Base-by-base conservation (phyloP, 495 filamentous ascomycete species). In the Podospora tetraspora region DNA sequence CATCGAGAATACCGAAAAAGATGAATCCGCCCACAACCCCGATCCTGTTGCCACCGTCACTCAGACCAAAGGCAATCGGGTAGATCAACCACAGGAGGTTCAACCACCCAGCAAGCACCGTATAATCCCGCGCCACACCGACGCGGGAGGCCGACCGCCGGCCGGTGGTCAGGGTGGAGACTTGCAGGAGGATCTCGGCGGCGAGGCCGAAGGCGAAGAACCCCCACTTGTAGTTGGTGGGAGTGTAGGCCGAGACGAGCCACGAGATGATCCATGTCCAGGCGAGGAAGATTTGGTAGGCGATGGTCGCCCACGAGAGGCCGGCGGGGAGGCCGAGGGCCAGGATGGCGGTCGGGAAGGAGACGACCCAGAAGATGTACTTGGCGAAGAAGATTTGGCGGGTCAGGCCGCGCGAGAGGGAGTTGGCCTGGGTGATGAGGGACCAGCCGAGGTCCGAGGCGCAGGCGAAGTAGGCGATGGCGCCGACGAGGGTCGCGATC, bases 311-410 rank as follows among this genome's bases (percentile, higher is more conserved):
- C 82, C 82, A 84, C 4, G 79, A 73, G 23, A 82, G 70, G 56
- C 80, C 79, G 60, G 78, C 79, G 32, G 82, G 71, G 29, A 84
- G 71, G 67, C 82, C 81, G 23, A 83, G 78, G 22, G 82, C 77
- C 29, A 82, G 67, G 52, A 77, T 66, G 67, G 78, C 59, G 61
- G 74, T 65, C 11, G 81, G 81, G 76, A 82, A 84, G 64, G 74
- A 72, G 32, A 84, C 79, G 16, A 79, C 78, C 82, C 82, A 84
- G 74, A 80, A 74, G 73, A 84, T 73, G 71, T 83, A 84, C 73
- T 83, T 83, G 65, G 80, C 71, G 76, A 79, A 84, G 78, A 84
- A 84, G 74, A 84, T 79, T 65, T 84, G 82, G 37, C 81, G 80
- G 16, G 70, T 71, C 64, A 70, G 37, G 43, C 71, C 75, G 32